These are phyloP conservation scores for Hymenochaete sp. DNA, from an alignment of 1,284 basidiomycete genomes.

Conservation along the genomic window DNA sequence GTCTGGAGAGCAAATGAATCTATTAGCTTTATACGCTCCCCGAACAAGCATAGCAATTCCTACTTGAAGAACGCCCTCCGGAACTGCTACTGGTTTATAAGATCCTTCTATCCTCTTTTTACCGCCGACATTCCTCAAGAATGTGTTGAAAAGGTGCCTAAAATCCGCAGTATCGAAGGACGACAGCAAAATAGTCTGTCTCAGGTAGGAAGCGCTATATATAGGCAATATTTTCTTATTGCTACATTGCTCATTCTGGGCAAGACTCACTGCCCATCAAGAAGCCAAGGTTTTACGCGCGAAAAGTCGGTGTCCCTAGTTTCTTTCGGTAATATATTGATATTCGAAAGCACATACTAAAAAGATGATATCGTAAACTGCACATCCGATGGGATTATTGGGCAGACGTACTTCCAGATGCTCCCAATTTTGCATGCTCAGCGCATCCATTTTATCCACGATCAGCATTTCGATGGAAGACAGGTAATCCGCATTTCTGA, in stretches of 20 bases:
- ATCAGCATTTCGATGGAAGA: constrained; percentile 91
- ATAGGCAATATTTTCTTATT: constrained; percentile 6
- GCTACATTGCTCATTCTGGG: neutral
- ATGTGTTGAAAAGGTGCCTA: constrained; percentile 66
- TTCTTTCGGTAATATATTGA: constrained; percentile 88
- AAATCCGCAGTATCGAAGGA: constrained; percentile 87
- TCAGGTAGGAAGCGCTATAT: constrained; percentile 65
- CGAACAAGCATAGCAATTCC: constrained; percentile 3
- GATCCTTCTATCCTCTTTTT: constrained; percentile 62
- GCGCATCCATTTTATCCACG: constrained; percentile 88
- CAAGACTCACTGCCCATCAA: constrained; percentile 76
- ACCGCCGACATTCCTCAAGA: constrained; percentile 78
- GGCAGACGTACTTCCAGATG: constrained; percentile 69
- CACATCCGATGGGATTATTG: neutral
- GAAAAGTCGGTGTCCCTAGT: constrained; percentile 95
- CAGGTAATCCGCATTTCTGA: constrained; percentile 79
- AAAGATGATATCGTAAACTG: constrained; percentile 4
- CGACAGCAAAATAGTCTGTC: constrained; percentile 86
- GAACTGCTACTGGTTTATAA: constrained; percentile 69
- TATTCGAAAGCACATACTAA: constrained; percentile 79
- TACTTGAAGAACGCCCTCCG: constrained; percentile 74
- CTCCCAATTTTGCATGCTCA: constrained; percentile 99
- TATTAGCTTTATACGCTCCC: neutral
- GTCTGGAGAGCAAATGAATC: constrained; percentile 33
- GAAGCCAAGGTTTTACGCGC: constrained; percentile 94